Base-by-base conservation (phyloP, 1,284 basidiomycete species). In the Ustilago vetiveriae region DNA sequence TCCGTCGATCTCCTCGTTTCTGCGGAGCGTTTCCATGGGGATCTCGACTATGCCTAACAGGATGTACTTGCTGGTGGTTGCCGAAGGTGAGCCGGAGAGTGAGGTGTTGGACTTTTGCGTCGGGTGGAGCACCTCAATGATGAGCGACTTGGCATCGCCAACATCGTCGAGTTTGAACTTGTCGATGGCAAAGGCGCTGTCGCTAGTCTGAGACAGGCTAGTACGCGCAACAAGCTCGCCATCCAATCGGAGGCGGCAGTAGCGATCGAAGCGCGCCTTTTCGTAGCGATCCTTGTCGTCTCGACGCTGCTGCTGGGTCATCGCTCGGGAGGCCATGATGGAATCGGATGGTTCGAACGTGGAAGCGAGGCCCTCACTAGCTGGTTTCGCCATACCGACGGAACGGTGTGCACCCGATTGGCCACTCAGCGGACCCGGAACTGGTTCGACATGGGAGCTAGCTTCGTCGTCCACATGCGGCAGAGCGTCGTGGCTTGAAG, bases 1-100 rank as follows among this genome's bases (percentile, higher is more conserved):
- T 8, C 76, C 76, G 5, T 75, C 66, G 13, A 78, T 40, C 19
- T 73, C 71, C 47, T 78, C 76, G n/a, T 74, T 74, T 11, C 76
- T 55, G 16, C 70, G 56, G 39, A 77, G 33, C 17, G 65, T 75
- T n/a, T 77, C 71, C 37, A 78, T 56, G 14, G 74, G 72, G 14
- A 78, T 57, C 47, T 75, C 66, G 30, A 76, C 75, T 6, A 69
- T 30, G 16, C 76, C 76, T 10, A 77, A 38, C n/a, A 75, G 49
- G 19, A 50, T 35, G 41, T 55, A 63, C 49, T 72, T 75, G 67
- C 29, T 42, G 40, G 35, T 35, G 3, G 47, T 23, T 13, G 39
- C 29, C 19, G 52, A 46, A 2, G 57, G 43, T n/a, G 54, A 52
- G 27, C 59, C 54, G 21, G 59, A 23, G 23, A 57, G 51, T 16